Percentiles rank a stretch among this genome's conserved stretches.
Conservation (phyloP, 805 yeast genomes). For the Suhomyces sp. region DNA sequence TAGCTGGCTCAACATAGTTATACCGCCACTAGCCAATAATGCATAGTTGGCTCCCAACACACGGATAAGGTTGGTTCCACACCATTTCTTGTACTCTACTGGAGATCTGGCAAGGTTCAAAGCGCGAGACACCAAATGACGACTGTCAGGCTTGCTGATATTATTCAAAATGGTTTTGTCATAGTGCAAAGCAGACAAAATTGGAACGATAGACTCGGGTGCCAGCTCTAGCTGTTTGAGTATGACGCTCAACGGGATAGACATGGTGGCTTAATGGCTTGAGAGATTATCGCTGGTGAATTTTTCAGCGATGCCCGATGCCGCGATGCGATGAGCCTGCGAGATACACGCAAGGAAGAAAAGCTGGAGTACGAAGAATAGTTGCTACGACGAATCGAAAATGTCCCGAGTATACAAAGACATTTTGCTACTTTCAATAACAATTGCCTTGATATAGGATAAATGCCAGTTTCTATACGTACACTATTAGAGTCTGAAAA, state of each 20-base stretch:
- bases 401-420: too few species aligned
- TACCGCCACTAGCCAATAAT: conserved; percentile 42
- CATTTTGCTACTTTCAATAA: too few species aligned
- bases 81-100: conserved; percentile 51
- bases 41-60: conserved; percentile 41
- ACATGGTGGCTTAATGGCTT: conserved; percentile 3
- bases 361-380: neutral
- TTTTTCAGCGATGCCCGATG: conserved; percentile 1
- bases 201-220: conserved; percentile 24
- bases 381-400: neutral
- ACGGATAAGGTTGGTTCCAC: conserved; percentile 52
- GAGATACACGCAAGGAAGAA: neutral
- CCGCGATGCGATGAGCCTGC: neutral
- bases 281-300: neutral
- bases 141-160: conserved; percentile 50
- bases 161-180: conserved; percentile 30
- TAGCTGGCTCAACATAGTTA: conserved; percentile 36
- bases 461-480: too few species aligned
- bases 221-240: conserved; percentile 8
- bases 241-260: conserved; percentile 8
- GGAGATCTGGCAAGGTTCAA: conserved; percentile 45
- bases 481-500: too few species aligned
- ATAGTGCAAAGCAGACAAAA: conserved; percentile 27
- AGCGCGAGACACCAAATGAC: conserved; percentile 46
- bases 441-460: too few species aligned